Base-by-base conservation (phyloP, 352 stramenopile genomes). In the Phytophthora fragariae region DNA sequence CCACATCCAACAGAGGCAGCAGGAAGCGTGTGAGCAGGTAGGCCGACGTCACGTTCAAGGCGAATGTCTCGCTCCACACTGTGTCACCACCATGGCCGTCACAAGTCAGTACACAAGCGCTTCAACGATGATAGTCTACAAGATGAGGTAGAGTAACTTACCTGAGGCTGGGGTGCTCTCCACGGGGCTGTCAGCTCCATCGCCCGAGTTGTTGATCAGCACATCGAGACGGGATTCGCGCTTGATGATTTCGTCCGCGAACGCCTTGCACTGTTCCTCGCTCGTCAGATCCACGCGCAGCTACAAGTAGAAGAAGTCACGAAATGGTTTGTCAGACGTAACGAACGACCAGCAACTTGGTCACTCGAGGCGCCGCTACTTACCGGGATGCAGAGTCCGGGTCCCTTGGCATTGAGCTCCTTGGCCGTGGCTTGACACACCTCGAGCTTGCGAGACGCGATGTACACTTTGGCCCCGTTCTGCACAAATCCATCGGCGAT, bases 41-140 rank as follows among this genome's bases (percentile, higher is more conserved):
- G 1, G 97, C 77, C 15, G 92, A 88, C 77, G 98, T 98, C 63
- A 99, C 92, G 77, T 99, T 99, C 62, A 99, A 59, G 54, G 94
- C 85, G 15, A 98, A 81, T 6, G 98, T 92, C 57, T 97, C 94
- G 62, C 98, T 88, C 86, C 94, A 99, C 50, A 86, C 95, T 93
- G 72, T 72, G 60, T 12, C 2, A 35, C 55, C 11, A 65, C n/a
- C n/a, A n/a, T n/a, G n/a, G n/a, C n/a, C n/a, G 37, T 33, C n/a
- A 12, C n/a, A 35, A 33, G 39, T 66, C n/a, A 84, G 68, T 68
- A 80, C 12, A 27, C 12, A 27, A 29, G 7, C 12, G 4, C 8
- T 21, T 9, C 44, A 3, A 9, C 4, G 1, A 15, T 9, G 9
- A 49, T n/a, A 37, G 35, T 49, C 19, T 19, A 6, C 2, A 29